Evolutionary conservation across 2,329 filamentous ascomycete genomes (phyloP).

Genomic region (Hymenoscyphus fraxineus): DNA sequence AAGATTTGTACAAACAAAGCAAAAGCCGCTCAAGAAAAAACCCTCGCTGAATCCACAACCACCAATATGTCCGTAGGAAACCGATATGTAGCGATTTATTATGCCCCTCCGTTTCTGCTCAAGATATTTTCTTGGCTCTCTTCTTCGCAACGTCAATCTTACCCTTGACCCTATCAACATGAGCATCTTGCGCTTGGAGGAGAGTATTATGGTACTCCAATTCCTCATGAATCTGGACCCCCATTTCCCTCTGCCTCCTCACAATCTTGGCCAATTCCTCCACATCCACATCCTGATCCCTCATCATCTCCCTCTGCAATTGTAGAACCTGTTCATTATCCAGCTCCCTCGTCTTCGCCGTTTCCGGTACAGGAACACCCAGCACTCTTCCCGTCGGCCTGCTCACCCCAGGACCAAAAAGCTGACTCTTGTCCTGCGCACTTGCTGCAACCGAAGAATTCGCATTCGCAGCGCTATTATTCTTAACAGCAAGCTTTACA

Average conservation of each 20-base stretch:
- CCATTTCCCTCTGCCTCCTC: slow-evolving; percentile 71
- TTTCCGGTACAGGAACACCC: slow-evolving; percentile 70
- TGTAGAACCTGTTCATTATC: slow-evolving; percentile 72
- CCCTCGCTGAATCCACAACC: neutral
- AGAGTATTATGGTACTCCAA: slow-evolving; percentile 68
- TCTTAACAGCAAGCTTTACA: slow-evolving; percentile 52
- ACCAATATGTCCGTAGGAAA: neutral
- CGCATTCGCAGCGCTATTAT: slow-evolving; percentile 27
- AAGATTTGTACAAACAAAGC: neutral
- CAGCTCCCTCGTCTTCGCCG: slow-evolving; percentile 69
- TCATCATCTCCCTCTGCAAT: slow-evolving; percentile 70
- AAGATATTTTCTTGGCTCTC: slow-evolving; percentile 59
- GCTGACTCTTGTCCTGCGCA: slow-evolving; percentile 40
- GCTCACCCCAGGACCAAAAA: slow-evolving; percentile 42
- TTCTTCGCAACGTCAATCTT: slow-evolving; percentile 75
- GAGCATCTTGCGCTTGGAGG: slow-evolving; percentile 62
- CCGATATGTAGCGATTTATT: neutral
- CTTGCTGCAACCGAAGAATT: slow-evolving; percentile 24
- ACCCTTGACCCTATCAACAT: slow-evolving; percentile 60
- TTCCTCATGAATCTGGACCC: slow-evolving; percentile 70
- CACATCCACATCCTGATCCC: slow-evolving; percentile 71
- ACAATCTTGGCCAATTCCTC: slow-evolving; percentile 66
- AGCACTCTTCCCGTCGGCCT: slow-evolving; percentile 59
- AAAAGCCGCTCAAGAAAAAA: neutral
- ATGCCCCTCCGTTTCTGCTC: neutral